Conservation (phyloP, 441 rosid species). For the Biscutella auriculata region DNA sequence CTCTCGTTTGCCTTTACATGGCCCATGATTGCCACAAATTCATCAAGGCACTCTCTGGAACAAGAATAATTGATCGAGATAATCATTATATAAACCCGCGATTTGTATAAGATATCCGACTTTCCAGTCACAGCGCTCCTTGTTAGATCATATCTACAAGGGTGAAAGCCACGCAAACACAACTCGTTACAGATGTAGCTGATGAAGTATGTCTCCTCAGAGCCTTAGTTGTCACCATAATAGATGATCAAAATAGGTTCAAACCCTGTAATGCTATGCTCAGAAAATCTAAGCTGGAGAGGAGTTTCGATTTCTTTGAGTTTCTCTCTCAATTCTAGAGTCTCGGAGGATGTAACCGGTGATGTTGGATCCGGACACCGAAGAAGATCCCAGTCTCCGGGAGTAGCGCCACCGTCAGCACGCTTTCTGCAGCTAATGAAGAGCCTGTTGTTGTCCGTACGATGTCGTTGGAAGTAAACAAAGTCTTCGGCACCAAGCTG, state of each 20-base stretch:
- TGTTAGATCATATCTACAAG: conserved; percentile 4
- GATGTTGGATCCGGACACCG: background rate
- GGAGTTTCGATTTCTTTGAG: background rate
- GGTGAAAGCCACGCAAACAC: background rate
- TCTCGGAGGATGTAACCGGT: background rate
- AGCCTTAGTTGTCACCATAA: background rate
- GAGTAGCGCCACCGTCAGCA: background rate
- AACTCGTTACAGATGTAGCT: background rate
- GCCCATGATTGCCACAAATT: background rate
- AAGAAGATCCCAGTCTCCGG: background rate
- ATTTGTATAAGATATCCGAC: background rate
- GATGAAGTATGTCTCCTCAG: conserved; percentile 7
- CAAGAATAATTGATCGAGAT: background rate
- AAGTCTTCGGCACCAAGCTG: conserved; percentile 58
- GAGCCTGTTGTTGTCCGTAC: no score
- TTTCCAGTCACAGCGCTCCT: background rate
- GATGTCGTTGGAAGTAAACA: conserved; percentile 50
- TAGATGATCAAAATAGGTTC: background rate
- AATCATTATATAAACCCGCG: background rate
- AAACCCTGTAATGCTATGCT: no score
- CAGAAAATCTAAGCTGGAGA: background rate
- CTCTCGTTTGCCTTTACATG: background rate
- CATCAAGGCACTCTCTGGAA: background rate
- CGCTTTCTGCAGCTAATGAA: conserved; percentile 61
- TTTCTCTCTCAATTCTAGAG: background rate